Evolutionary conservation across 2,329 filamentous ascomycete genomes (phyloP), one percentile per base, ranked within the genome.

Genomic region (Colletotrichum viniferum): DNA sequence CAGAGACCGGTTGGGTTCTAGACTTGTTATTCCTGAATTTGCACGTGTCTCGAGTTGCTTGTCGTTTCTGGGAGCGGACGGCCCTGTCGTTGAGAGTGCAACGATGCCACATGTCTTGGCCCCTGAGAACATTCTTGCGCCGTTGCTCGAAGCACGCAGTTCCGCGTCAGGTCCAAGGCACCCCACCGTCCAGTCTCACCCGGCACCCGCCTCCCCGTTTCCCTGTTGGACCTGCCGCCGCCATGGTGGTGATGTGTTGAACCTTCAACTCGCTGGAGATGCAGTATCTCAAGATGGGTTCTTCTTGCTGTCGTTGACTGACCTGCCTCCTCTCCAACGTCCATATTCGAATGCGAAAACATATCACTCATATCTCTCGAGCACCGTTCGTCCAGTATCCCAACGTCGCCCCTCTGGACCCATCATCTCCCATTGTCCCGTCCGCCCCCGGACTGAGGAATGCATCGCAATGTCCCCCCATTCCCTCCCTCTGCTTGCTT

Each of bases 381-480:
- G 13, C 16, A 60, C 16, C 48, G 16, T 36, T 34, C 43, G 6
- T 14, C 2, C 24, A 30, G 55, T 69, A 55, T 43, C 65, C 61
- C 61, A 43, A 61, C 24, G 48, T 52, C 30, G 69, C 43, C 28
- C 55, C 34, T 76, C 26, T 26, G 24, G 36, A 65, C 56, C 67
- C 34, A 16, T 64, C 67, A 32, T 48, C 26, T 63, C 52, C 26
- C 18, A 61, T 64, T 75, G 58, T 60, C 63, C 36, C 56, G 32
- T 68, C 61, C 63, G 69, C 48, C n/a, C 55, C 60, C 55, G 48
- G n/a, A 30, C 48, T 55, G 34, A 66, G 75, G 77, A 78, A 78
- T 77, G 78, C 67, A 26, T 28, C 26, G 68, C 74, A 78, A 77
- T 77, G 69, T 77, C 73, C 62, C 61, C 21, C 34, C 76, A 78